Percentiles rank a stretch among this genome's conserved stretches.
These are phyloP conservation scores for Fomitiporia mediterranea DNA, from an alignment of 1,284 basidiomycete genomes.

Conservation along the genomic window DNA sequence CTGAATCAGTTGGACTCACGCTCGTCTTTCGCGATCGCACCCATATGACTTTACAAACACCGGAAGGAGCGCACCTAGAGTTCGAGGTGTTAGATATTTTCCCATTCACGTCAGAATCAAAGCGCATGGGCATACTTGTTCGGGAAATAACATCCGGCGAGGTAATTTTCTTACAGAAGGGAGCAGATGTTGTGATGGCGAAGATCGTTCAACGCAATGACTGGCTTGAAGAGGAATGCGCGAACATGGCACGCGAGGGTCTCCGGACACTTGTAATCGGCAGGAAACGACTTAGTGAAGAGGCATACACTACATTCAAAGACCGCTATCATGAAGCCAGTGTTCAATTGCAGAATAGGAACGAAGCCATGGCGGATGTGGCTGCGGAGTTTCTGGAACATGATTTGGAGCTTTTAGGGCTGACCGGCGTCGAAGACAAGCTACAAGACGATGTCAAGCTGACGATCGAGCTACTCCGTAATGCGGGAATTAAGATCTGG, in stretches of 20 bases:
- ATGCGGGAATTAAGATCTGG: conserved; percentile 99
- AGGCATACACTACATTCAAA: conserved; percentile 75
- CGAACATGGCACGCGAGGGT: conserved; percentile 98
- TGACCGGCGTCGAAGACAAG: conserved; percentile 99
- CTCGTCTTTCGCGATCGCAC: conserved; percentile 87
- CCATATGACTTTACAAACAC: conserved; percentile 74
- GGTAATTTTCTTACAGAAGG: conserved; percentile 91
- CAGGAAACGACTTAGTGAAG: conserved; percentile 68
- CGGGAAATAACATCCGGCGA: conserved; percentile 74
- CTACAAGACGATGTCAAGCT: conserved; percentile 95
- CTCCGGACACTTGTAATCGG: conserved; percentile 92
- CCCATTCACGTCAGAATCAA: conserved; percentile 97
- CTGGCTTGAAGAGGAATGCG: conserved; percentile 98
- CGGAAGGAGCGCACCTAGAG: conserved; percentile 53
- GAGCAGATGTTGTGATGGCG: conserved; percentile 96
- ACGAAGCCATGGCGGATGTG: conserved; percentile 75
- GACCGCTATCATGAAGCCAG: conserved; percentile 75
- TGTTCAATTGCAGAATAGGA: conserved; percentile 71
- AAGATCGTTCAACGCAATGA: conserved; percentile 94
- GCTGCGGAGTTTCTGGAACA: conserved; percentile 78
- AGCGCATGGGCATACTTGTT: conserved; percentile 98
- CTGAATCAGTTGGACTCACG: conserved; percentile 88
- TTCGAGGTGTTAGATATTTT: conserved; percentile 94
- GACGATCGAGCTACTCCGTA: conserved; percentile 89
- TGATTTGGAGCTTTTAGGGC: conserved; percentile 87